phyloP scores from a whole-genome alignment of 805 yeast species.

The Lachancea thermotolerans region DNA sequence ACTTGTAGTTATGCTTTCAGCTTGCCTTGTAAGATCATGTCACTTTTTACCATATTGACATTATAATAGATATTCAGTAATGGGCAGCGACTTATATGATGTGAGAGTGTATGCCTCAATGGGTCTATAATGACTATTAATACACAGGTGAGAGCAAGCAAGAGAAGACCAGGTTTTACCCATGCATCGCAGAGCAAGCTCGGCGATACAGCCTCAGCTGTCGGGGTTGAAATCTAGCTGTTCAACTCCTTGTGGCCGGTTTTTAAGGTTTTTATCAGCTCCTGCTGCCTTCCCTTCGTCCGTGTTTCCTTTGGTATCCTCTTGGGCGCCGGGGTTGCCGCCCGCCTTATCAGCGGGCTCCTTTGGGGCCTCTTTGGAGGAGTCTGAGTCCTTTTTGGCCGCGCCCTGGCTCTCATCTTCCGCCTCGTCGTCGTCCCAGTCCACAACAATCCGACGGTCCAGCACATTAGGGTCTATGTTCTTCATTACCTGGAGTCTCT shows the following conservation, averaged over 20 bases:
- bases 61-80: too few relatives aligned
- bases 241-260: constrained; percentile 2
- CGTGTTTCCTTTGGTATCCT: neutral
- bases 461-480: constrained; percentile 57
- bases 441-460: constrained; percentile 46
- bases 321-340: neutral
- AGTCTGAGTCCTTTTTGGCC: neutral
- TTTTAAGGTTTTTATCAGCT: neutral
- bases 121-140: too few relatives aligned
- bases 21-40: too few relatives aligned
- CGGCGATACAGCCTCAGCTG: neutral
- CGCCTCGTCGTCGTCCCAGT: constrained; percentile 49
- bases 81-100: too few relatives aligned
- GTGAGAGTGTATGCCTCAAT: too few relatives aligned
- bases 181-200: too few relatives aligned
- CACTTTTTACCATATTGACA: too few relatives aligned
- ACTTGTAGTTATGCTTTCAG: too few relatives aligned
- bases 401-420: neutral
- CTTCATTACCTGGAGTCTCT: constrained; percentile 62
- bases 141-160: too few relatives aligned
- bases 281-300: constrained; percentile 1
- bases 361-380: neutral
- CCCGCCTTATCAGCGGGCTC: neutral
- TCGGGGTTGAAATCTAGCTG: constrained; percentile 8
- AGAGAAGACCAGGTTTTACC: too few relatives aligned